phyloP scores from a whole-genome alignment of 2,329 filamentous ascomycete genomes.

The Ceratocystis papillata region DNA sequence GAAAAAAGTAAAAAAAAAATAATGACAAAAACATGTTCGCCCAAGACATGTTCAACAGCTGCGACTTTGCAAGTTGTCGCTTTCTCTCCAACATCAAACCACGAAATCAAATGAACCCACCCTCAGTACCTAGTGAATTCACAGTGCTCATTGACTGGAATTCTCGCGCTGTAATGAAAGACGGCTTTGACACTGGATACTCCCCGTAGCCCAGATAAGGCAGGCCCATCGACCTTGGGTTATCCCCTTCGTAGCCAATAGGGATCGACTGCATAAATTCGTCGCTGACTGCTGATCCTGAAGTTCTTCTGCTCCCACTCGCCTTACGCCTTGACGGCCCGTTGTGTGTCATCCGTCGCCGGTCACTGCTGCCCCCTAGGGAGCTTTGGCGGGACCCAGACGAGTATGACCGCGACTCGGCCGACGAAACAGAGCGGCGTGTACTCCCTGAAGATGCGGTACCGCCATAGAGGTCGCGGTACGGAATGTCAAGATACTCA shows the following conservation, averaged over 20 bases:
- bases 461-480: constrained; percentile 21
- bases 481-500: constrained; percentile 21
- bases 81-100: not conserved
- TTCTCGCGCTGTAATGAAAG: constrained; percentile 20
- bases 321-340: constrained; percentile 13
- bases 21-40: not conserved
- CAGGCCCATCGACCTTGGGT: constrained; percentile 6
- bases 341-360: constrained; percentile 12
- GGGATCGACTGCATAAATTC: constrained; percentile 23
- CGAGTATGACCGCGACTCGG: constrained; percentile 16
- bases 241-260: constrained; percentile 20
- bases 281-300: constrained; percentile 16
- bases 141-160: constrained; percentile 24
- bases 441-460: not conserved
- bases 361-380: constrained; percentile 1
- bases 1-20: not conserved
- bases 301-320: constrained; percentile 18
- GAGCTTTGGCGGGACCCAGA: constrained; percentile 13
- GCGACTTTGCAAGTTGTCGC: not conserved
- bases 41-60: too few species aligned
- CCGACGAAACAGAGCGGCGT: constrained; percentile 3
- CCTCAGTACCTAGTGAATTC: constrained; percentile 18
- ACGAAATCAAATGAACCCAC: constrained; percentile 17
- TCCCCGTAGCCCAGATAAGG: constrained; percentile 17
- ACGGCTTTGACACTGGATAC: constrained; percentile 16